A percentile compares a stretch with the other conserved stretches of the same genome.
These are phyloP conservation scores for Aquanectria penicillioides DNA, from an alignment of 2,329 filamentous ascomycete genomes.

Conservation along the genomic window DNA sequence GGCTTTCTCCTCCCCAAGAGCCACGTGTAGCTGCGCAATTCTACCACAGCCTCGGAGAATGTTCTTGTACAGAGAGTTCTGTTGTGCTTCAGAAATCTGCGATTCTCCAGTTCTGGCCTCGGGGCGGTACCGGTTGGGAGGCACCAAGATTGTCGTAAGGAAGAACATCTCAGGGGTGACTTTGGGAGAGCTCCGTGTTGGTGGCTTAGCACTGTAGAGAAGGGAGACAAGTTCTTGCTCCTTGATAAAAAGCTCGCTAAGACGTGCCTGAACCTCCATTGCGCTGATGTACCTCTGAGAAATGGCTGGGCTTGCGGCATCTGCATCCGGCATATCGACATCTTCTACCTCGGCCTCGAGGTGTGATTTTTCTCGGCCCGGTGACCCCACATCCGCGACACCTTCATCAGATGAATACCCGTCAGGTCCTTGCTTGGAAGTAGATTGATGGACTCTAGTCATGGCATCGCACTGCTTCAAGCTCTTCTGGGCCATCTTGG, in stretches of 20 bases:
- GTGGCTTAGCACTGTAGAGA: constrained; percentile 82
- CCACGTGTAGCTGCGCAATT: constrained; percentile 74
- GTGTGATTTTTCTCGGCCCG: constrained; percentile 47
- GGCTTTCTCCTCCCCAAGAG: constrained; percentile 56
- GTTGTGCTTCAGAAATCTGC: constrained; percentile 86
- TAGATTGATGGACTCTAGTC: constrained; percentile 50
- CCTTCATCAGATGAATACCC: constrained; percentile 71
- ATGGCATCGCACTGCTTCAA: constrained; percentile 78
- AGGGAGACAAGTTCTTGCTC: constrained; percentile 86
- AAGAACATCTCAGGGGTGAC: constrained; percentile 95
- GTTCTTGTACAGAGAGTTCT: constrained; percentile 87
- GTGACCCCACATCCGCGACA: constrained; percentile 71
- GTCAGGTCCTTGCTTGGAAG: constrained; percentile 52
- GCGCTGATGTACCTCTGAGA: constrained; percentile 82
- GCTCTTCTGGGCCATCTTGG: constrained; percentile 76
- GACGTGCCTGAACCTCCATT: constrained; percentile 82
- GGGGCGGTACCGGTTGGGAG: constrained; percentile 91
- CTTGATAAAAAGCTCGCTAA: constrained; percentile 84
- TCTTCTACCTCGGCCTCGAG: constrained; percentile 58
- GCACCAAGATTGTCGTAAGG: constrained; percentile 84
- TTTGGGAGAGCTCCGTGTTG: constrained; percentile 62
- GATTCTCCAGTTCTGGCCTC: constrained; percentile 84
- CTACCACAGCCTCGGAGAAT: constrained; percentile 81
- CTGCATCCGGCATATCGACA: constrained; percentile 46
- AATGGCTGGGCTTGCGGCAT: constrained; percentile 27